A percentile compares a stretch with the other conserved stretches of the same genome.
These are phyloP conservation scores for Vitis hybrid DNA, from an alignment of 177 flowering plant genomes.

Conservation along the genomic window DNA sequence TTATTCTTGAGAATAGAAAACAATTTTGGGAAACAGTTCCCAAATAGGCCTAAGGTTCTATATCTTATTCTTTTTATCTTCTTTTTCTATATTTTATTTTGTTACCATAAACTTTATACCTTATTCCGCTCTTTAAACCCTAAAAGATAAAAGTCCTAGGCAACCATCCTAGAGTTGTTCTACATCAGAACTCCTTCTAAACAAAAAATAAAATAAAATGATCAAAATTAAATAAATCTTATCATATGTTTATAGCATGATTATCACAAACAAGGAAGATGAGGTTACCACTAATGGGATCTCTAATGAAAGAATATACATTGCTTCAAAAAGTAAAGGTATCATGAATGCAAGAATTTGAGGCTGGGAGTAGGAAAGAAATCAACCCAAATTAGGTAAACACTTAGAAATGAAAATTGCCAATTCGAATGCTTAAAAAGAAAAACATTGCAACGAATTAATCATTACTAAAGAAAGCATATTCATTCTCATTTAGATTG, in stretches of 20 bases:
- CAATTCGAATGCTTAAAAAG: constrained; percentile 15
- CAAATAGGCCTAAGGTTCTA: no score
- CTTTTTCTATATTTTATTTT: no score
- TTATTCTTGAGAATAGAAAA: no score
- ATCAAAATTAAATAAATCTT: background rate
- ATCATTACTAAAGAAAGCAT: constrained; percentile 6
- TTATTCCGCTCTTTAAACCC: no score
- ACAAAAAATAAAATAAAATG: background rate
- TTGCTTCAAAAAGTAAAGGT: constrained; percentile 77
- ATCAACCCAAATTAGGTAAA: constrained; percentile 48
- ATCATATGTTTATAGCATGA: background rate
- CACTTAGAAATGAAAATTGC: constrained; percentile 40
- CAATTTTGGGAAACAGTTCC: no score
- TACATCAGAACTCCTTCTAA: no score
- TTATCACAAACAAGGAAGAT: background rate
- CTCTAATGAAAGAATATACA: constrained; percentile 63
- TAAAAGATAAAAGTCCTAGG: no score
- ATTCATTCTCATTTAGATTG: constrained; percentile 2
- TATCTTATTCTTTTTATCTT: no score
- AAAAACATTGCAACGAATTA: constrained; percentile 20
- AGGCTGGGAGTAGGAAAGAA: constrained; percentile 59
- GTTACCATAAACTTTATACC: no score
- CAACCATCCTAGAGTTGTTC: no score
- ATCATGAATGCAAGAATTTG: constrained; percentile 79
- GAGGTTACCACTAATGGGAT: constrained; percentile 52